phyloP scores from a whole-genome alignment of 2,329 filamentous ascomycete species.

The Diaporthe capsici region DNA sequence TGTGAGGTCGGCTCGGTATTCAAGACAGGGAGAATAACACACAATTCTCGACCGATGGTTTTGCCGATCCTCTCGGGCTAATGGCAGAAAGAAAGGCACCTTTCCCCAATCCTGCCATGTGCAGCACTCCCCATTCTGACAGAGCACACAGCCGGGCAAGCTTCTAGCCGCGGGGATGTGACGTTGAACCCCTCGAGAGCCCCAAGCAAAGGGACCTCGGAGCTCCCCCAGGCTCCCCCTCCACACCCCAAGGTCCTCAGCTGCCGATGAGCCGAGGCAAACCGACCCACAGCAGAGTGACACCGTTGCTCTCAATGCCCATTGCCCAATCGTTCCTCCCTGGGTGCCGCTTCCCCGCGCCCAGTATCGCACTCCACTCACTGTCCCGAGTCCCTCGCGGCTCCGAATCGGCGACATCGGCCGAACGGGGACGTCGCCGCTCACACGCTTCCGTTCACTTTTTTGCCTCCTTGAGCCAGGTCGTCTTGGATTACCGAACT shows the following conservation, averaged over 20 bases:
- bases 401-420: constrained; percentile 31
- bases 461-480: neutral
- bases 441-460: constrained; percentile 28
- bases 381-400: neutral
- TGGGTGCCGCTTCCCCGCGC: neutral
- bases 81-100: neutral
- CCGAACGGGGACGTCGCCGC: constrained; percentile 5
- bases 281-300: constrained; percentile 16
- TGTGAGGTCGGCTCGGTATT: neutral
- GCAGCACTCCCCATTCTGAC: neutral
- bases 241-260: neutral
- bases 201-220: neutral
- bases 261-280: constrained; percentile 41
- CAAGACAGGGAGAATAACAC: neutral
- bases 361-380: neutral
- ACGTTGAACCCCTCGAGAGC: constrained; percentile 7
- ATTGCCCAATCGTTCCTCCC: constrained; percentile 20
- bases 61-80: constrained; percentile 29
- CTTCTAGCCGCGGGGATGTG: neutral
- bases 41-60: neutral
- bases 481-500: neutral
- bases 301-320: neutral
- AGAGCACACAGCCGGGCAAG: neutral
- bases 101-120: neutral
- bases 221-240: constrained; percentile 17